Evolutionary conservation across 2,329 filamentous ascomycete genomes (phyloP).

Genomic region (Aspergillus neoniger): DNA sequence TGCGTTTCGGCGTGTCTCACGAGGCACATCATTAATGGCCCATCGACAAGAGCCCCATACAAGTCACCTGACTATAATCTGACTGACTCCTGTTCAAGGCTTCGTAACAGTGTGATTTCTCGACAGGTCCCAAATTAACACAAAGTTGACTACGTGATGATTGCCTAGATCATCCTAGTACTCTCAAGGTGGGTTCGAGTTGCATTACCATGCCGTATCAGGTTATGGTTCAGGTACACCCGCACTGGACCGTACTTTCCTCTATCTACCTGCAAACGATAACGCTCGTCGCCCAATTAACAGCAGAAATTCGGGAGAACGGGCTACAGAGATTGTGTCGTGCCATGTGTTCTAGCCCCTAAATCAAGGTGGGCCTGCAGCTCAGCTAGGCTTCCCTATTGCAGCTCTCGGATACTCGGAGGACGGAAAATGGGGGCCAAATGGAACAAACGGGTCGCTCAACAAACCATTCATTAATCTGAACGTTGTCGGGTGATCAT

Average conservation of each 20-base stretch:
- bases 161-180: background rate
- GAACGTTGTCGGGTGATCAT: background rate
- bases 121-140: too few species aligned
- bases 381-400: background rate
- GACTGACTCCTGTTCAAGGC: too few species aligned
- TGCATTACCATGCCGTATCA: background rate
- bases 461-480: background rate
- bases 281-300: too few species aligned
- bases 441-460: background rate
- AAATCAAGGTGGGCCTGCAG: background rate
- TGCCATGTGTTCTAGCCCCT: background rate
- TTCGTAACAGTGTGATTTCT: too few species aligned
- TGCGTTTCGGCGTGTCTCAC: too few species aligned
- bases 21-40: too few species aligned
- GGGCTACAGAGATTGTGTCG: too few species aligned
- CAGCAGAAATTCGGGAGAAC: too few species aligned
- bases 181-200: background rate
- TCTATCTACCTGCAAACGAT: too few species aligned
- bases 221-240: slow-evolving; percentile 4
- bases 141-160: background rate
- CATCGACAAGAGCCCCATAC: too few species aligned
- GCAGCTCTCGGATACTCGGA: background rate
- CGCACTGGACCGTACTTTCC: background rate
- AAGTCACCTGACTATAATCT: too few species aligned
- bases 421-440: background rate